phyloP scores from a whole-genome alignment of 768 basidiomycete species.

The Psilocybe subaeruginosa region DNA sequence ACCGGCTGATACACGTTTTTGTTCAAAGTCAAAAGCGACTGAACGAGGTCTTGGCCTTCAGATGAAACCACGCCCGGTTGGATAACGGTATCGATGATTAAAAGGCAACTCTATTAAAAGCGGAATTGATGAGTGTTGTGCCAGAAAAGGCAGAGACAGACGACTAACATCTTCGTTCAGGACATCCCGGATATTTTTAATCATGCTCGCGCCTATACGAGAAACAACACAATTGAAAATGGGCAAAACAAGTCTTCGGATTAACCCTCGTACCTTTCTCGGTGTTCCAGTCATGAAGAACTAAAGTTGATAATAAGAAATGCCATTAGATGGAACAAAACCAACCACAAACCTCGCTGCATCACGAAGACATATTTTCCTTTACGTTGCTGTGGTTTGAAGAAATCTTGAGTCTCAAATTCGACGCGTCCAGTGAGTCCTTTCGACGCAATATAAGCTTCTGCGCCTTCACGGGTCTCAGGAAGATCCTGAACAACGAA shows the following conservation, averaged over 20 bases:
- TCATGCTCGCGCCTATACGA: slow-evolving; percentile 34
- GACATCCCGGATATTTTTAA: slow-evolving; percentile 35
- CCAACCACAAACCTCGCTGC: slow-evolving; percentile 33
- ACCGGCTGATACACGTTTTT: slow-evolving; percentile 34
- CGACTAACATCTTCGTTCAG: slow-evolving; percentile 34
- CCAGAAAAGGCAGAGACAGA: not conserved
- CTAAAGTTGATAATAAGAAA: slow-evolving; percentile 16
- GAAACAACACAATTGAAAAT: not conserved
- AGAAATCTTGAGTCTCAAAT: slow-evolving; percentile 42
- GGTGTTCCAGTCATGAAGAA: slow-evolving; percentile 42
- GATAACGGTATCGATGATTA: slow-evolving; percentile 40
- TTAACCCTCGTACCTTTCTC: slow-evolving; percentile 26
- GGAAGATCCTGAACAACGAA: slow-evolving; percentile 42
- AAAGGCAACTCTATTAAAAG: slow-evolving; percentile 31
- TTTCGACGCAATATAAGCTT: slow-evolving; percentile 34
- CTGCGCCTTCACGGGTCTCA: slow-evolving; percentile 36
- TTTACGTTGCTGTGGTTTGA: slow-evolving; percentile 41
- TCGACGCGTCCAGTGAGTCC: slow-evolving; percentile 33
- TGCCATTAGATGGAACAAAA: not conserved
- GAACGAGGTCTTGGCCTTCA: slow-evolving; percentile 27
- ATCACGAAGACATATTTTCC: slow-evolving; percentile 42
- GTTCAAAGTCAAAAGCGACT: slow-evolving; percentile 31
- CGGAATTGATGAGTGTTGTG: not conserved
- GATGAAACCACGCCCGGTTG: slow-evolving; percentile 34
- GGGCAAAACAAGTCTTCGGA: not conserved